phyloP scores from a whole-genome alignment of 148 eudicot species.

The Rhododendron simsii region DNA sequence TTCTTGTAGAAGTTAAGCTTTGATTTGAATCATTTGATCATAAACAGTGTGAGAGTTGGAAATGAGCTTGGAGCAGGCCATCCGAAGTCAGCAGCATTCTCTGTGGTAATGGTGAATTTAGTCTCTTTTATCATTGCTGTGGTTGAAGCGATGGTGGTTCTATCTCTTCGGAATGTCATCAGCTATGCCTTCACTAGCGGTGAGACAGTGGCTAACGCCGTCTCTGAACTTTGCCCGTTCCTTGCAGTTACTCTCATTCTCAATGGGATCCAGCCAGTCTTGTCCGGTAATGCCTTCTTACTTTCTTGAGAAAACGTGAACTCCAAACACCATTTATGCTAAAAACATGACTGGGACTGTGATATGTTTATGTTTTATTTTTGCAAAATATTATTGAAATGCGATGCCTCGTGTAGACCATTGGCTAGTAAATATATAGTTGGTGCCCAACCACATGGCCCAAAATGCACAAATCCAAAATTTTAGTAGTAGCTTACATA shows the following conservation, averaged over 20 bases:
- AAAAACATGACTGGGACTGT: no score
- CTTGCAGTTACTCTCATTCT: constrained; percentile 43
- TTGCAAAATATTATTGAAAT: no score
- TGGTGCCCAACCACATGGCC: no score
- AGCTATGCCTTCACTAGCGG: constrained; percentile 51
- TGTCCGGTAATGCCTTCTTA: constrained; percentile 37
- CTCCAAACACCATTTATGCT: no score
- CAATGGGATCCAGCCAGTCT: constrained; percentile 61
- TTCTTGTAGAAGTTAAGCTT: neutral
- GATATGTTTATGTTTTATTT: no score
- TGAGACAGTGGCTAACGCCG: constrained; percentile 40
- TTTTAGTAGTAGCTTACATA: no score
- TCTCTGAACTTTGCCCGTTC: constrained; percentile 43
- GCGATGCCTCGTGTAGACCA: no score
- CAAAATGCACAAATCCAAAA: no score
- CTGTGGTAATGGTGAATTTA: constrained; percentile 36
- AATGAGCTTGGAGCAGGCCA: constrained; percentile 61
- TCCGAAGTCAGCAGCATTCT: constrained; percentile 53
- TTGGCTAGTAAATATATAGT: no score
- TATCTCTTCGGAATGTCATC: constrained; percentile 35
- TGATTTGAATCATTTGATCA: neutral
- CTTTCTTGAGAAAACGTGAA: neutral
- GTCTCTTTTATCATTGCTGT: constrained; percentile 33
- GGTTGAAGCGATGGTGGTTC: constrained; percentile 30
- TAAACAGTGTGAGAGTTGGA: constrained; percentile 46